These are phyloP conservation scores for Ambrosia hybrid DNA, from an alignment of 140 eudicot species.

Conservation along the genomic window DNA sequence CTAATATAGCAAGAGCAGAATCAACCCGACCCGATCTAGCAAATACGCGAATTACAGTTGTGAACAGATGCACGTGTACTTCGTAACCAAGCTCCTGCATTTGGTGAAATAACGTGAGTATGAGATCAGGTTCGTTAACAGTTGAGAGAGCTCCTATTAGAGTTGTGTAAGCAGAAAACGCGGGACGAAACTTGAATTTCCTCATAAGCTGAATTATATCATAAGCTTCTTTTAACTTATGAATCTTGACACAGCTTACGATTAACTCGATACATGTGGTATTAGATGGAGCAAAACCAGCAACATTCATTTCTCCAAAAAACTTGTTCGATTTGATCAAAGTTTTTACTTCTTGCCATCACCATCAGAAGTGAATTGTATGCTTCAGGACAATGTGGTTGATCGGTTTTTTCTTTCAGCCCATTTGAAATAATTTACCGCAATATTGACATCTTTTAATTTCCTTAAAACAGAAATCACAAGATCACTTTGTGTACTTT, in stretches of 20 bases:
- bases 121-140: slow-evolving; percentile 59
- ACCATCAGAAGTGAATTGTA: slow-evolving; percentile 78
- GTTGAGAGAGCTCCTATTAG: slow-evolving; percentile 77
- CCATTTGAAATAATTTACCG: slow-evolving; percentile 80
- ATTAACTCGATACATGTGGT: slow-evolving; percentile 63
- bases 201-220: slow-evolving; percentile 76
- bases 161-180: slow-evolving; percentile 90
- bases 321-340: slow-evolving; percentile 52
- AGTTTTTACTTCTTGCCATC: slow-evolving; percentile 61
- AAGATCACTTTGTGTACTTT: slow-evolving; percentile 44
- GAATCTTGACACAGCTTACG: slow-evolving; percentile 53
- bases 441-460: slow-evolving; percentile 58
- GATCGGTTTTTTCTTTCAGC: slow-evolving; percentile 50
- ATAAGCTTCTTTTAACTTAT: slow-evolving; percentile 60
- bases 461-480: slow-evolving; percentile 67
- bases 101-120: slow-evolving; percentile 70
- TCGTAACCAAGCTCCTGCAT: slow-evolving; percentile 95
- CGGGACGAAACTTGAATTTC: slow-evolving; percentile 77
- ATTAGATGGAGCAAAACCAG: slow-evolving; percentile 75
- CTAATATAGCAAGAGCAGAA: slow-evolving; percentile 72
- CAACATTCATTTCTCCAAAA: slow-evolving; percentile 81
- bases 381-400: slow-evolving; percentile 70
- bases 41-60: slow-evolving; percentile 74
- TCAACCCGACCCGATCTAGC: slow-evolving; percentile 68
- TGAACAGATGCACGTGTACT: slow-evolving; percentile 76